phyloP scores from a whole-genome alignment of 2,329 filamentous ascomycete genomes.

The Eutypella sp. region DNA sequence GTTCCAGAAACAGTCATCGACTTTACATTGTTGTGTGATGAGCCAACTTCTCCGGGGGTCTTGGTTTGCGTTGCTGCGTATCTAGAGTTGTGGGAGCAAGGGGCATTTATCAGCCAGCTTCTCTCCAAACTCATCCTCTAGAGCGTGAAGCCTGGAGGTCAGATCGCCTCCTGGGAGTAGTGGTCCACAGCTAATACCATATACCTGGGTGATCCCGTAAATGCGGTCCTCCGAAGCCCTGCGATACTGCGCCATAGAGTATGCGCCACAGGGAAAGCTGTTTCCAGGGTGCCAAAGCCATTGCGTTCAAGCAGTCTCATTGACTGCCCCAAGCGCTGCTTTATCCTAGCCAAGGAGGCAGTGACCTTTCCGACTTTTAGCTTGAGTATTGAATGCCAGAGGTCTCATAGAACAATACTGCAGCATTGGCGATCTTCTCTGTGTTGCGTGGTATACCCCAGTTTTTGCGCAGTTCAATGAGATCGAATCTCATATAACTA shows the following conservation, averaged over 20 bases:
- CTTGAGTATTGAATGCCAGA: no score
- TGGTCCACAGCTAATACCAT: neutral
- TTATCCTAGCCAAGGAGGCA: neutral
- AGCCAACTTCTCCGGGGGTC: neutral
- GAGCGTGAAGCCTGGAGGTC: neutral
- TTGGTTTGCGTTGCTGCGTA: neutral
- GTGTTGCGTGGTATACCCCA: no score
- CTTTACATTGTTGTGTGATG: neutral
- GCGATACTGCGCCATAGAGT: neutral
- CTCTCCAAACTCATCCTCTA: neutral
- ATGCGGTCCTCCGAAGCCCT: neutral
- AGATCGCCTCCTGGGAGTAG: neutral
- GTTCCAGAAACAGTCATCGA: neutral
- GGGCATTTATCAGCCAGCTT: neutral
- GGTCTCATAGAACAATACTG: neutral
- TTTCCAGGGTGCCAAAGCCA: neutral
- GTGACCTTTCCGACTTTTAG: neutral
- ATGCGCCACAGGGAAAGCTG: neutral
- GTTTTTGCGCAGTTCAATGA: no score
- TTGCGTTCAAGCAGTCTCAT: neutral
- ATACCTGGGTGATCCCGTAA: neutral
- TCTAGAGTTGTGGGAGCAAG: neutral
- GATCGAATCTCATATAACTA: no score
- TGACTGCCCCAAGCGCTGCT: neutral
- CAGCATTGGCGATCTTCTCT: no score